Base-by-base conservation (phyloP, 1,284 basidiomycete species). In the Marasmius sp. region DNA sequence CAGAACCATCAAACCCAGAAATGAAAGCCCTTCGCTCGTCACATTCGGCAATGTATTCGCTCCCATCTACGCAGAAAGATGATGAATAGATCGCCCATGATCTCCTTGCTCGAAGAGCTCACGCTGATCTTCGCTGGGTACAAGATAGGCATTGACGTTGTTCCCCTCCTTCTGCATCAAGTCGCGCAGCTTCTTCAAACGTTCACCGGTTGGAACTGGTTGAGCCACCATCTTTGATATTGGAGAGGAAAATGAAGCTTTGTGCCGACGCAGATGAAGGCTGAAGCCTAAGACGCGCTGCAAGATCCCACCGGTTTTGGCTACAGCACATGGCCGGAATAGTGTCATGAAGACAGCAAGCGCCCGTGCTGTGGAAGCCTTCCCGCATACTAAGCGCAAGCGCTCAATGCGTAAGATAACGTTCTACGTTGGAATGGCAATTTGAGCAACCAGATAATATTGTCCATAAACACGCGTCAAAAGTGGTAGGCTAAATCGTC, bases 1-100 rank as follows among this genome's bases (percentile, higher is more conserved):
- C 95, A 20, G 94, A 97, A 41, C 96, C 97, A 64, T 86, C 93
- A 78, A 98, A 98, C 11, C 93, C 93, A 41, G 94, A 94, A 64
- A 98, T 92, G 77, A 86, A 97, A 0, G 86, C 91, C 33, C 96
- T 83, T 51, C 95, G 83, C 60, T 92, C 83, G 75, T 98, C 95
- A 65, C 90, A 93, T 36, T 85, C 80, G 0, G 94, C 93, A 37
- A 91, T 84, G 75, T 97, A 97, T 74, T 98, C 96, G 75, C 93
- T 95, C 12, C 85, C 89, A 77, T 98, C 95, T 92, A 61, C 9
- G 64, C n/a, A n/a, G 10, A 52, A 41, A 3, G 18, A 22, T 50
- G 11, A 45, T 27, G 60, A 58, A 41, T 36, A 18, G 12, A 38
- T 41, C 54, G 64, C 22, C 48, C 43, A 41, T 49, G 20, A 55